Conservation (phyloP, 2,329 filamentous ascomycete species). For the Diaporthe amygdali region DNA sequence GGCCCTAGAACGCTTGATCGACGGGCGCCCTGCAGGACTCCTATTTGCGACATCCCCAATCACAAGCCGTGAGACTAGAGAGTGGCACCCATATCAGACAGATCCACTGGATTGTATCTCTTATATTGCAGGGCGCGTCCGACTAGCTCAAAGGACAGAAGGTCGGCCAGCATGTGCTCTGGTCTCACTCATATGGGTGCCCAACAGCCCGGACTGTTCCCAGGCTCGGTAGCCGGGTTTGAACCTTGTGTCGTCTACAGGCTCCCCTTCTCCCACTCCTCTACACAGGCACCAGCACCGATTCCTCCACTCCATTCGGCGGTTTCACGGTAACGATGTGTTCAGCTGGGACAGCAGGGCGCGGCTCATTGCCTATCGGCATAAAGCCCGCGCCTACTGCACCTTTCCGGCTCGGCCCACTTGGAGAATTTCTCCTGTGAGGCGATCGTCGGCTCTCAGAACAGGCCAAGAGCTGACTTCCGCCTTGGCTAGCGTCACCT, state of each 20-base stretch:
- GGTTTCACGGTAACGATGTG: background rate
- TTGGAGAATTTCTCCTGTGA: slow-evolving; percentile 82
- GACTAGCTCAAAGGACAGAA: background rate
- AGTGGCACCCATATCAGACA: slow-evolving; percentile 9
- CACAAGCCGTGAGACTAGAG: slow-evolving; percentile 3
- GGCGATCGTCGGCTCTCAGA: slow-evolving; percentile 75
- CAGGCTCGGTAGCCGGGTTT: background rate
- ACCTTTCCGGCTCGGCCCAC: slow-evolving; percentile 74
- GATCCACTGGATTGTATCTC: slow-evolving; percentile 9
- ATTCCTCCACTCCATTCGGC: background rate
- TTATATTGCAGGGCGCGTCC: background rate
- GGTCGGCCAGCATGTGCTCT: background rate
- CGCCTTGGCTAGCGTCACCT: slow-evolving; percentile 74
- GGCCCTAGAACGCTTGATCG: slow-evolving; percentile 14
- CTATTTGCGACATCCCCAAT: slow-evolving; percentile 14
- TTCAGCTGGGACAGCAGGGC: background rate
- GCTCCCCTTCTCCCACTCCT: background rate
- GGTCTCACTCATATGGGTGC: too few species aligned
- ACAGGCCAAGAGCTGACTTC: slow-evolving; percentile 86
- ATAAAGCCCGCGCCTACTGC: slow-evolving; percentile 24
- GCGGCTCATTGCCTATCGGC: background rate
- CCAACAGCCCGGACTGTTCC: background rate
- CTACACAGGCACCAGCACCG: background rate
- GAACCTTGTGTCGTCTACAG: background rate
- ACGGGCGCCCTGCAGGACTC: background rate